phyloP scores from a whole-genome alignment of 352 stramenopile species.

The Peronospora farinosa region DNA sequence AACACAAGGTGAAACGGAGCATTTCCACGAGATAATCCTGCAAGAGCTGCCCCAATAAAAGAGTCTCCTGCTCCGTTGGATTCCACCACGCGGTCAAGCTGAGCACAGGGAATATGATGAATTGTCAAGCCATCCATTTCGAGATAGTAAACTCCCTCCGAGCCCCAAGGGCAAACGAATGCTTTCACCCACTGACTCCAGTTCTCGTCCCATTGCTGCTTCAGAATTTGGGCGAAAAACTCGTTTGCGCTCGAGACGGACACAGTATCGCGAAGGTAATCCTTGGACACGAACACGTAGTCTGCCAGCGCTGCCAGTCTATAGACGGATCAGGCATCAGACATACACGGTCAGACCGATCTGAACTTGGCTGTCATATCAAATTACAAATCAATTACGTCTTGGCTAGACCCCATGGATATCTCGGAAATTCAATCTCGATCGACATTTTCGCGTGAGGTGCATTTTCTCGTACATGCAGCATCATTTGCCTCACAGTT shows the following conservation, averaged over 20 bases:
- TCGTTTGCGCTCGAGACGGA: conserved; percentile 25
- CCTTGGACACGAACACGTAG: conserved; percentile 67
- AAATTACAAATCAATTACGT: conserved; percentile 25
- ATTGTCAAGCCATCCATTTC: conserved; percentile 16
- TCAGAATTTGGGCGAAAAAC: conserved; percentile 37
- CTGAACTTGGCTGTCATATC: background rate
- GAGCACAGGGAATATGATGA: conserved; percentile 34
- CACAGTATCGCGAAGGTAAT: conserved; percentile 63
- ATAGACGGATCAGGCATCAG: background rate
- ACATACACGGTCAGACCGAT: background rate
- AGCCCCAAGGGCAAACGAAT: conserved; percentile 67
- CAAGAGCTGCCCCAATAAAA: conserved; percentile 62
- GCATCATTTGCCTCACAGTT: conserved; percentile 53
- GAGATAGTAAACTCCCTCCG: conserved; percentile 53
- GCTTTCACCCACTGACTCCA: conserved; percentile 29
- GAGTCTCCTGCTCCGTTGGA: conserved; percentile 69
- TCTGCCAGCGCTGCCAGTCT: conserved; percentile 42
- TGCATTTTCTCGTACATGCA: conserved; percentile 24
- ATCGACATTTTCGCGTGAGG: conserved; percentile 37
- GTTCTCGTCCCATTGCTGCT: conserved; percentile 19
- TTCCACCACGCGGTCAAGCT: conserved; percentile 41
- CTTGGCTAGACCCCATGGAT: conserved; percentile 53
- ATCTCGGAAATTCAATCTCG: conserved; percentile 62
- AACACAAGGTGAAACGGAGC: conserved; percentile 31
- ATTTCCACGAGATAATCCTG: conserved; percentile 29